Percentiles rank a stretch among this genome's conserved stretches.
phyloP scores from a whole-genome alignment of 257 asterid genomes.

The Vinca minor region DNA sequence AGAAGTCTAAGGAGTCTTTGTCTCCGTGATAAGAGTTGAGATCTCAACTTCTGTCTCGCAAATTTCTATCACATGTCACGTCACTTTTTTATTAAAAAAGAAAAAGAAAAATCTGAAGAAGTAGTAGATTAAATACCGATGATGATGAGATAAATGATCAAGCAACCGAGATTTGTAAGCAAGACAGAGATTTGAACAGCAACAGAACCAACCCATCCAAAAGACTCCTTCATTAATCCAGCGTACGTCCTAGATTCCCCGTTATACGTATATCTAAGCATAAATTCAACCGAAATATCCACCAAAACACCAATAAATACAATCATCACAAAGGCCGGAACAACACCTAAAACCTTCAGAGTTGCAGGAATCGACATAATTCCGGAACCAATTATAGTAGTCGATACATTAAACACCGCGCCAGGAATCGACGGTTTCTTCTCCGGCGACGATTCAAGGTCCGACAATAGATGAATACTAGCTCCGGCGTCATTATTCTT shows the following conservation, averaged over 20 bases:
- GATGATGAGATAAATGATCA: conserved; percentile 78
- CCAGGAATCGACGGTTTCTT: conserved; percentile 44
- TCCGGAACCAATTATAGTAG: conserved; percentile 93
- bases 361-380: conserved; percentile 98
- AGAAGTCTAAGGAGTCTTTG: too few relatives aligned
- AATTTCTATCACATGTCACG: too few relatives aligned
- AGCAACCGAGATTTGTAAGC: conserved; percentile 82
- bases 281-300: conserved; percentile 75
- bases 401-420: conserved; percentile 83
- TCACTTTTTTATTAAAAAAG: too few relatives aligned
- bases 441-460: conserved; percentile 9
- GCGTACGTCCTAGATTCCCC: conserved; percentile 82
- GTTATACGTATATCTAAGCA: conserved; percentile 69
- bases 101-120: too few relatives aligned
- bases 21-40: too few relatives aligned
- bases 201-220: conserved; percentile 59
- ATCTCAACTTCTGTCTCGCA: too few relatives aligned
- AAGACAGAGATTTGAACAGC: conserved; percentile 73
- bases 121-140: conserved; percentile 36
- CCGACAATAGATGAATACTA: conserved; percentile 49
- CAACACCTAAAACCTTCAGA: conserved; percentile 69
- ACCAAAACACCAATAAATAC: conserved; percentile 48
- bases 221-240: conserved; percentile 77
- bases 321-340: conserved; percentile 67
- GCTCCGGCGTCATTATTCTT: conserved; percentile 33